These are phyloP conservation scores for Aspergillus indologenus DNA, from an alignment of 495 filamentous ascomycete species.

Conservation along the genomic window DNA sequence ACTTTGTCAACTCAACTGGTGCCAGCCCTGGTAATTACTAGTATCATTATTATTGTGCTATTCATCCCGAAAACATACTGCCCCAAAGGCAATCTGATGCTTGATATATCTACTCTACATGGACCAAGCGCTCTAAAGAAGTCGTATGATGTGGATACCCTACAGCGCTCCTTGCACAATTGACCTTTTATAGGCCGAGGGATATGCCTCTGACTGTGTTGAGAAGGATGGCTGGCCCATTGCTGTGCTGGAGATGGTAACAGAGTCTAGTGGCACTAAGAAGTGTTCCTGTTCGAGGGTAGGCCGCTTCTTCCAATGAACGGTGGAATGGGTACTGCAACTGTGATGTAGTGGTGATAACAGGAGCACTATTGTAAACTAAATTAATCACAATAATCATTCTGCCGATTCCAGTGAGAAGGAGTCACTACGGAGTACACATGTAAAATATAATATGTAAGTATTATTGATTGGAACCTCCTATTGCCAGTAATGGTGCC, in stretches of 20 bases:
- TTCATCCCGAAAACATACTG: too few species aligned
- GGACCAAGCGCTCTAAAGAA: not conserved
- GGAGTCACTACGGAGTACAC: not conserved
- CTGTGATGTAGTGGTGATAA: constrained; percentile 4
- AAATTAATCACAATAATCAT: constrained; percentile 2
- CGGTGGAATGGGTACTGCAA: not conserved
- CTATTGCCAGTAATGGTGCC: too few species aligned
- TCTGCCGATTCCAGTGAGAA: not conserved
- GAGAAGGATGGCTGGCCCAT: constrained; percentile 3
- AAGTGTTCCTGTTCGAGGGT: constrained; percentile 5
- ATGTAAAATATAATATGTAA: not conserved
- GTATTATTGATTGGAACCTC: not conserved
- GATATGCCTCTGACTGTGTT: constrained; percentile 4
- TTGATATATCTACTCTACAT: constrained; percentile 5
- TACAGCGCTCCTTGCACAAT: constrained; percentile 18
- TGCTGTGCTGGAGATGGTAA: not conserved
- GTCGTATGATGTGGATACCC: constrained; percentile 8
- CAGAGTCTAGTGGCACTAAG: not conserved
- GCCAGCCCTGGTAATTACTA: too few species aligned
- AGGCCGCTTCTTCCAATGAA: not conserved
- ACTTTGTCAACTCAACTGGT: not conserved
- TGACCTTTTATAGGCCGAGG: constrained; percentile 6
- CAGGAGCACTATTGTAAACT: not conserved
- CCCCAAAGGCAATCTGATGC: not conserved
- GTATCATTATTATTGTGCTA: too few species aligned